Evolutionary conservation across 2,329 filamentous ascomycete species (phyloP), one percentile per base, ranked within the genome.

Genomic region (Colletotrichum eleusines): DNA sequence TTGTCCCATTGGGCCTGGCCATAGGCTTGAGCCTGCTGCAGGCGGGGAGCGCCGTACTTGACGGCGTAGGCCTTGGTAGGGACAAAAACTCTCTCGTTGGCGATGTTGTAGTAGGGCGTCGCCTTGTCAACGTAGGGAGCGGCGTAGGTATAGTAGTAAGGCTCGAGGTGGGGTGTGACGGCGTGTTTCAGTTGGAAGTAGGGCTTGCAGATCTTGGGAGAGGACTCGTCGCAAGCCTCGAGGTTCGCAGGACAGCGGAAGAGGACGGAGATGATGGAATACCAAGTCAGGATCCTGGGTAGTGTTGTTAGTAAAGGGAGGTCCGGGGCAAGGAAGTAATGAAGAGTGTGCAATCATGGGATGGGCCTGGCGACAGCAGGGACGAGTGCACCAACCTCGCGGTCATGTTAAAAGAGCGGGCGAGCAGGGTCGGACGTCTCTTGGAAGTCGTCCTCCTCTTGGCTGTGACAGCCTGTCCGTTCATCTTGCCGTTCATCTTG

Each of bases 121-220:
- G 88, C 91, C 60, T 89, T 83, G 46, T 95, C 88, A 72, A 97
- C 89, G 78, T 98, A 96, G 3, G 94, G 93, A 7, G 91, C 92
- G 31, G 93, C 91, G 77, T 98, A 97, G 69, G 88, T 81, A 74
- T 95, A 84, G 81, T 98, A 98, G 82, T 97, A 97, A 3, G 95
- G 95, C 75, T 91, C 86, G 40, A 97, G 77, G 79, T 95, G 91
- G 4, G 96, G 96, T 33, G 89, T 82, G 71, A 95, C 84, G 68
- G 83, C 77, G 26, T 86, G 81, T 86, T 90, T 84, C 84, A 90
- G 75, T 82, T 90, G 81, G 83, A 92, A 87, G 86, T 98, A 98
- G 12, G 93, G 91, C 77, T 91, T 91, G 87, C 96, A 99, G 72
- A 98, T 88, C 73, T 84, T 87, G 0, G 95, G 93, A 1, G 94